Conservation (phyloP, 768 basidiomycete genomes). For the Suillus subaureus region DNA sequence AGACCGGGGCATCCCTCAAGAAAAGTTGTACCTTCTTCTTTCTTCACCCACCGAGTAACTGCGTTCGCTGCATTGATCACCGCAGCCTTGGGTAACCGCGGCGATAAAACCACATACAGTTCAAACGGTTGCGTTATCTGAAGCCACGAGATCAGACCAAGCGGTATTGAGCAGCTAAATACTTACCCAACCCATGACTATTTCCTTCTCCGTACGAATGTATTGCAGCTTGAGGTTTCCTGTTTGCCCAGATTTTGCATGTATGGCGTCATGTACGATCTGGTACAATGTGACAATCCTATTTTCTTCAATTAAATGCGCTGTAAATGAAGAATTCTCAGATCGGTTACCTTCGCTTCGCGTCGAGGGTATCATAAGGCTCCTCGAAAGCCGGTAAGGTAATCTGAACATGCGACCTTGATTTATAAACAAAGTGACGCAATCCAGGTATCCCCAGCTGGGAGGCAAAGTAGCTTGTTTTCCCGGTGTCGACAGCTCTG, state of each 20-base stretch:
- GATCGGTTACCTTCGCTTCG: slow-evolving; percentile 57
- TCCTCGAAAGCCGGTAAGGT: slow-evolving; percentile 87
- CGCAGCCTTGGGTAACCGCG: slow-evolving; percentile 84
- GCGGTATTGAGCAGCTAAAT: not conserved
- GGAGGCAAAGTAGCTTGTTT: slow-evolving; percentile 67
- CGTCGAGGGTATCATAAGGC: slow-evolving; percentile 67
- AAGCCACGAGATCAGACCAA: not conserved
- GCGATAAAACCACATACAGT: slow-evolving; percentile 82
- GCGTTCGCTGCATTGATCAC: slow-evolving; percentile 87
- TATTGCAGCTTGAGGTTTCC: slow-evolving; percentile 85
- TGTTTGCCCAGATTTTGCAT: slow-evolving; percentile 85
- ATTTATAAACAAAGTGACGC: slow-evolving; percentile 95
- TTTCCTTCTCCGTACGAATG: slow-evolving; percentile 82
- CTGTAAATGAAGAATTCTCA: slow-evolving; percentile 2
- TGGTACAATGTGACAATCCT: slow-evolving; percentile 91
- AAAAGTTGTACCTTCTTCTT: slow-evolving; percentile 83
- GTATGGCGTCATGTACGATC: slow-evolving; percentile 83
- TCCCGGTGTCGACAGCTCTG: slow-evolving; percentile 46
- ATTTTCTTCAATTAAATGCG: slow-evolving; percentile 9
- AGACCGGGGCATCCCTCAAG: slow-evolving; percentile 87
- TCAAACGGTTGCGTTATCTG: slow-evolving; percentile 96
- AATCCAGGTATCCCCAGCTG: slow-evolving; percentile 88
- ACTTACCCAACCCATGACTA: slow-evolving; percentile 93
- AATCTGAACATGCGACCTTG: slow-evolving; percentile 84
- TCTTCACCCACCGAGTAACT: slow-evolving; percentile 89